Conservation (phyloP, 2,329 filamentous ascomycete genomes). For the Trichoderma sp. region DNA sequence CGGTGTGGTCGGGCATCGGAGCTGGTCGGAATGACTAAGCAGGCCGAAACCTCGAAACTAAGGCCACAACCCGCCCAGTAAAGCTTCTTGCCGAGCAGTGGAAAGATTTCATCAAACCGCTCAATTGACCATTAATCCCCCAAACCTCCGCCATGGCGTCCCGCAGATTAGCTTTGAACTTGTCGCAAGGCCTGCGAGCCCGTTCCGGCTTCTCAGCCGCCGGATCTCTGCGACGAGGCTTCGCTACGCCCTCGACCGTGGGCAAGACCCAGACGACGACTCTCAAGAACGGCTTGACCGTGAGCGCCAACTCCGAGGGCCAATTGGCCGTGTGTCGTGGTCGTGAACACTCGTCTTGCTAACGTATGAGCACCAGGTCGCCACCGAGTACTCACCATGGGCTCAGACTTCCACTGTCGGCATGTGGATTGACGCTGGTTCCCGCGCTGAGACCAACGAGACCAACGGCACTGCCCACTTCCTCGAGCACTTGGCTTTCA, state of each 20-base stretch:
- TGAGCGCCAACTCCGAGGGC: conserved; percentile 44
- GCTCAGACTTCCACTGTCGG: conserved; percentile 97
- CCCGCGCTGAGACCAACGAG: conserved; percentile 94
- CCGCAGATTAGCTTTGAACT: conserved; percentile 92
- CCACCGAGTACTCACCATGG: conserved; percentile 96
- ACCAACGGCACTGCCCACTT: conserved; percentile 99
- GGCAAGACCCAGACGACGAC: conserved; percentile 94
- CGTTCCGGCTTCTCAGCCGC: conserved; percentile 79
- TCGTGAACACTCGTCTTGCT: conserved; percentile 26
- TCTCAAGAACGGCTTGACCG: conserved; percentile 94
- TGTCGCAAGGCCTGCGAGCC: conserved; percentile 85
- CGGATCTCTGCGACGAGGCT: conserved; percentile 75
- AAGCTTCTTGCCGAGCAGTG: conserved; percentile 47
- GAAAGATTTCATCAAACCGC: conserved; percentile 56
- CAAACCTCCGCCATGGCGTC: conserved; percentile 77
- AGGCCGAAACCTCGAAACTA: conserved; percentile 35
- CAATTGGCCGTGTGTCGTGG: conserved; percentile 39
- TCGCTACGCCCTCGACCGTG: conserved; percentile 79
- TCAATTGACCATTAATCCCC: conserved; percentile 50
- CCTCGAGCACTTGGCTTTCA: conserved; percentile 99
- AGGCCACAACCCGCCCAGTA: conserved; percentile 44
- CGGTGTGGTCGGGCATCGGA: conserved; percentile 34
- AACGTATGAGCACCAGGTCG: conserved; percentile 62
- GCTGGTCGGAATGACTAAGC: conserved; percentile 43
- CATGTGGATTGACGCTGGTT: conserved; percentile 99